Evolutionary conservation across 495 filamentous ascomycete species (phyloP).

Genomic region (Neurospora sublineolata): DNA sequence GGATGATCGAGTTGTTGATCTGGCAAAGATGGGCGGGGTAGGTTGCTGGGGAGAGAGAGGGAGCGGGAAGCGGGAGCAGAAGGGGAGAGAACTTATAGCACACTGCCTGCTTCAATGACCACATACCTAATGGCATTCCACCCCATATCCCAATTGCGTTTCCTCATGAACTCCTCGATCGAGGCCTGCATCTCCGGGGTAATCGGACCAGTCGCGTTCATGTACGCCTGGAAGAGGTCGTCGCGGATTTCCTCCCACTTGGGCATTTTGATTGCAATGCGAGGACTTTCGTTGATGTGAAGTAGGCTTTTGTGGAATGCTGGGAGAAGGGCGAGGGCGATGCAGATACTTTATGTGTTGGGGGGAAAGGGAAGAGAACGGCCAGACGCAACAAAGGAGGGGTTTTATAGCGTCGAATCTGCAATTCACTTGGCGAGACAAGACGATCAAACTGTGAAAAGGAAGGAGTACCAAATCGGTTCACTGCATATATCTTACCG

Average conservation of each 20-base stretch:
- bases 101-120: not conserved
- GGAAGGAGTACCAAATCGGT: not conserved
- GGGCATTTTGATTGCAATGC: conserved; percentile 6
- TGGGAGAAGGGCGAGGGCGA: not conserved
- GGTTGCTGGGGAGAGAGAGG: not conserved
- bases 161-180: conserved; percentile 14
- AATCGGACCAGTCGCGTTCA: conserved; percentile 6
- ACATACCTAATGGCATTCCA: conserved; percentile 31
- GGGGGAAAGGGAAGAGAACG: not conserved
- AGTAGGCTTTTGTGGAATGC: not conserved
- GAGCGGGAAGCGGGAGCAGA: not conserved
- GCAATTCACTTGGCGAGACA: not conserved
- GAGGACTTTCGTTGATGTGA: not conserved
- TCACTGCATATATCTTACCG: conserved; percentile 7
- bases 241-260: conserved; percentile 20
- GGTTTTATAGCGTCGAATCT: not conserved
- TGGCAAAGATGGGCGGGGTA: not conserved
- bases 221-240: conserved; percentile 20
- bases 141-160: conserved; percentile 11
- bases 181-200: conserved; percentile 20
- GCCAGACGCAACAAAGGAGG: not conserved
- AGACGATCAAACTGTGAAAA: not conserved
- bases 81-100: not conserved
- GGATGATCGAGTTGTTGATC: not conserved
- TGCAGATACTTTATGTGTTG: not conserved